phyloP scores from a whole-genome alignment of 306 rosid species.

The Leucaena leucocephala region DNA sequence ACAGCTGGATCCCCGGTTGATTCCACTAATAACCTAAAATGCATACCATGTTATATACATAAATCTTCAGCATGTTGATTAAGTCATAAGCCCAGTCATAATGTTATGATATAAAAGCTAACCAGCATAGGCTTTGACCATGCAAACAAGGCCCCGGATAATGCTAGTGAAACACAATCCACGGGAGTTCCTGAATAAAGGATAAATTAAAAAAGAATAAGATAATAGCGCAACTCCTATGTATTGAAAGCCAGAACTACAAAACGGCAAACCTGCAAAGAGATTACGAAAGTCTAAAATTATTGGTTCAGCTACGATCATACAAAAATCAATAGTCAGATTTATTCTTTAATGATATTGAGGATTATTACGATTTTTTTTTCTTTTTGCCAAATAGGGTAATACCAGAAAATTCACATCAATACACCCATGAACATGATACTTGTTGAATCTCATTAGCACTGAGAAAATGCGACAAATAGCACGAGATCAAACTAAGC shows the following conservation, averaged over 20 bases:
- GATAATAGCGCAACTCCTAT: slow-evolving; percentile 23
- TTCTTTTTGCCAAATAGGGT: background rate
- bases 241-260: slow-evolving; percentile 9
- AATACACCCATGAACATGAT: background rate
- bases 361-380: background rate
- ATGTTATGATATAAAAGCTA: slow-evolving; percentile 46
- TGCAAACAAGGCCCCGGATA: slow-evolving; percentile 93
- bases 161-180: slow-evolving; percentile 92
- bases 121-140: slow-evolving; percentile 97
- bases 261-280: background rate
- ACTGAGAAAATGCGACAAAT: background rate
- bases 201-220: slow-evolving; percentile 31
- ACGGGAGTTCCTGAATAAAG: slow-evolving; percentile 76
- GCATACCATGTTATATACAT: slow-evolving; percentile 28
- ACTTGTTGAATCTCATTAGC: background rate
- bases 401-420: background rate
- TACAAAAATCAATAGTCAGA: background rate
- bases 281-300: background rate
- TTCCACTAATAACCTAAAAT: slow-evolving; percentile 93
- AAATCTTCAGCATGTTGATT: slow-evolving; percentile 6
- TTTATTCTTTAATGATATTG: background rate
- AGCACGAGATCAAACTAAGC: background rate
- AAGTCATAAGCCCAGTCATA: background rate
- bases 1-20: slow-evolving; percentile 88
- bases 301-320: background rate